Percentiles rank a stretch among this genome's conserved stretches.
phyloP scores from a whole-genome alignment of 345 rosid species.

The Lepidium didymum region DNA sequence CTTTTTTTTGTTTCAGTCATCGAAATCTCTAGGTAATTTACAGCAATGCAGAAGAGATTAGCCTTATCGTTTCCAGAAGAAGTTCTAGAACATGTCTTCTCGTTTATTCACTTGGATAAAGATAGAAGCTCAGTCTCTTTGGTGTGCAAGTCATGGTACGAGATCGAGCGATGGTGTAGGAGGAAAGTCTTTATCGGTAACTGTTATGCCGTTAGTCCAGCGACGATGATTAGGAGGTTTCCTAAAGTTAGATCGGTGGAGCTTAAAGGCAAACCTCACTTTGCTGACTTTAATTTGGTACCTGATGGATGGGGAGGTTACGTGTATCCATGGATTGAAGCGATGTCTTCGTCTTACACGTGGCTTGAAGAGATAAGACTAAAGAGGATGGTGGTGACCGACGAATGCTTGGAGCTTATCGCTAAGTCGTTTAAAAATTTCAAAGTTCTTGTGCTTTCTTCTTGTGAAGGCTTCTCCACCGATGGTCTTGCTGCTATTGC shows the following conservation, averaged over 20 bases:
- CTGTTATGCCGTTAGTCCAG: slow-evolving; percentile 80
- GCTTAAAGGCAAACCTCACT: slow-evolving; percentile 93
- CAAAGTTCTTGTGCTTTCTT: slow-evolving; percentile 62
- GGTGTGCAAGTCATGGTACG: slow-evolving; percentile 95
- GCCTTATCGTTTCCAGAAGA: slow-evolving; percentile 78
- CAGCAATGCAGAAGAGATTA: slow-evolving; percentile 30
- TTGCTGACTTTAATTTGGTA: slow-evolving; percentile 85
- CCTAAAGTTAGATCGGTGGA: slow-evolving; percentile 79
- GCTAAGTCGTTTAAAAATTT: slow-evolving; percentile 75
- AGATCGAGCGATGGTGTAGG: slow-evolving; percentile 76
- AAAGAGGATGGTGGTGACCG: slow-evolving; percentile 86
- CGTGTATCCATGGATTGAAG: slow-evolving; percentile 66
- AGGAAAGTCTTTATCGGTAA: slow-evolving; percentile 69
- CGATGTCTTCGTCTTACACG: slow-evolving; percentile 48
- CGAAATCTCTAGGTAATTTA: background rate
- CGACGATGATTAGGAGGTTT: slow-evolving; percentile 55
- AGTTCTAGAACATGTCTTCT: slow-evolving; percentile 78
- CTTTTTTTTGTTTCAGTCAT: background rate
- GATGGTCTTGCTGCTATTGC: slow-evolving; percentile 90
- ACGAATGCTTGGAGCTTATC: slow-evolving; percentile 73
- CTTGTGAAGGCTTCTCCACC: slow-evolving; percentile 91
- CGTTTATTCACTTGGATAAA: slow-evolving; percentile 50
- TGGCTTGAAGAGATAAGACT: slow-evolving; percentile 82
- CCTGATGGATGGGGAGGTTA: slow-evolving; percentile 94
- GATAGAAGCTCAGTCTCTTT: slow-evolving; percentile 77